A percentile compares a stretch with the other conserved stretches of the same genome.
Evolutionary conservation across 257 asterid species (phyloP).

Genomic region (Solanum commersonii): DNA sequence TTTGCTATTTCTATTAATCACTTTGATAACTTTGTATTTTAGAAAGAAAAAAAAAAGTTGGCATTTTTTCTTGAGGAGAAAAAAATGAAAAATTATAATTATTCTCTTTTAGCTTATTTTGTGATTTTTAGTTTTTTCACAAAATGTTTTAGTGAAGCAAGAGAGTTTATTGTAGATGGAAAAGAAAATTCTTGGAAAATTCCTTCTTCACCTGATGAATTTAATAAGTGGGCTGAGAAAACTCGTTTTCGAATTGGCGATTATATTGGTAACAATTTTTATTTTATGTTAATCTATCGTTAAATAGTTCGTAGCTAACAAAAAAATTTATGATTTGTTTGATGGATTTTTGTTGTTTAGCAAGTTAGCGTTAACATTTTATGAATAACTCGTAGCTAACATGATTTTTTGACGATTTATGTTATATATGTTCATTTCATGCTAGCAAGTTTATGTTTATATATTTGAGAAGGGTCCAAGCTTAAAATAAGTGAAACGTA

Average conservation of each 20-base stretch:
- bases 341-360: not conserved
- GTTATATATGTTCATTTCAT: not conserved
- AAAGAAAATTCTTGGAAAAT: slow-evolving; percentile 31
- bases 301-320: not conserved
- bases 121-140: slow-evolving; percentile 4
- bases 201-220: slow-evolving; percentile 40
- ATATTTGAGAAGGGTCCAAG: not conserved
- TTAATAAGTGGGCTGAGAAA: slow-evolving; percentile 37
- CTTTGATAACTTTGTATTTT: not conserved
- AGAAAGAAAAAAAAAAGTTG: not conserved
- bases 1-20: not conserved
- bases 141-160: slow-evolving; percentile 21
- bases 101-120: slow-evolving; percentile 6
- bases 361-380: not conserved
- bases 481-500: not conserved
- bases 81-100: not conserved
- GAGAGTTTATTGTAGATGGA: slow-evolving; percentile 24
- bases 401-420: not conserved
- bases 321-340: not conserved
- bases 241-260: slow-evolving; percentile 49
- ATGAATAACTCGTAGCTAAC: not conserved
- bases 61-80: not conserved
- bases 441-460: not conserved
- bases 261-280: slow-evolving; percentile 30
- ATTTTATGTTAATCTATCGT: not conserved